Evolutionary conservation across 1,139 yeast species (phyloP), one percentile per base, ranked within the genome.

Genomic region (Candida tunisiensis): DNA sequence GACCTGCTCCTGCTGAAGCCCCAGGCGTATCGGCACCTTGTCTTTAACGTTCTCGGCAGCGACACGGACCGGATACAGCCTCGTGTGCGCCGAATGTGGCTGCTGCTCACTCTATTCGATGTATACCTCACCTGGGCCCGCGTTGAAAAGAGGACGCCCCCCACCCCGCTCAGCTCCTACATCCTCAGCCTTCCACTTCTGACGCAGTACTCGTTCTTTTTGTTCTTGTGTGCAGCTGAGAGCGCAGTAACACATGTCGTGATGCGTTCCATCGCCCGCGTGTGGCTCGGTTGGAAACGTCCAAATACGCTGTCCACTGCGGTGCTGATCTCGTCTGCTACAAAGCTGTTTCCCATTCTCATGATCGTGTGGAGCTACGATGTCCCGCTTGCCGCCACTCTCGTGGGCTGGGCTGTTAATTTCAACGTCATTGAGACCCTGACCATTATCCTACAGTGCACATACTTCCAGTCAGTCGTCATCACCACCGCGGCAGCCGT

Each of bases 361-460:
- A 85, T 85, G 85, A 60, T 88, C 21, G 85, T 91, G 20, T 88
- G 99, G 99, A 88, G 93, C 1, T 88, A 88, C 44, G 95, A 88
- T 43, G 65, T 79, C 6, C 62, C 78, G 0, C 60, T 74, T 6
- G 75, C 80, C 0, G 64, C 73, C 9, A 57, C 60, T 11, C 57
- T 73, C 10, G 74, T 78, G 16, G 68, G 67, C 31, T 55, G 69
- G 42, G 65, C 75, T 4, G 75, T 80, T 1, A 62, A 65, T 25
- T 47, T 75, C 29, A 74, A 69, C 37, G 60, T 72, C 8, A 53
- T 75, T 2, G 93, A 80, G 42, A 74, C 85, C 0, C 46, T 80
- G 24, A 55, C 60, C 21, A 64, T 72, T 11, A 66, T 69, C 1
- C 61, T 78, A 3, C 49, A 53, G 24, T 51, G 58, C 29, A 51